Evolutionary conservation across 495 filamentous ascomycete species (phyloP), one percentile per base, ranked within the genome.

Genomic region (Penicillium cosmopolitanum): DNA sequence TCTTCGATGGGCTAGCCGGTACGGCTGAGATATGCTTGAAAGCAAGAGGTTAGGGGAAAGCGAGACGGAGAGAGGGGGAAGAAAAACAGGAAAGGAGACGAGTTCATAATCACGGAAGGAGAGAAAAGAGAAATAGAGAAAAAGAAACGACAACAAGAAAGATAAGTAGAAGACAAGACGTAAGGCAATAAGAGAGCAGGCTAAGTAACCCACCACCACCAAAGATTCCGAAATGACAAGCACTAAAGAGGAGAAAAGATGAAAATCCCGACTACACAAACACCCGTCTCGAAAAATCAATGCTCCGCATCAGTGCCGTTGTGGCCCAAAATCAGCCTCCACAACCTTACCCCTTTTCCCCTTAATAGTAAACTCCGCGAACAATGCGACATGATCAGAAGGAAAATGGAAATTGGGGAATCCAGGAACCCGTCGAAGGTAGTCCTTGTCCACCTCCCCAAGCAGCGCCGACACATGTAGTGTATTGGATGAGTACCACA

Each of bases 371-470:
- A 97, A 97, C 76, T 98, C 92, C 56, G 91, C 89, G 77, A 92
- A 85, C 65, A 98, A 85, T 73, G 93, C 90, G 65, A 98, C 84
- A 76, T 98, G 95, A 73, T 98, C 95, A 72, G 92, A 95, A 1
- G 96, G 96, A 78, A 97, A 97, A 76, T 98, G 95, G 70, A 89
- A 93, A 66, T 98, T 96, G 11, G 95, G 95, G 75, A 98, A 98
- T 0, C 95, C 95, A 4, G 95, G 95, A 5, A 97, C 92, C 47
- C 87, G 83, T 64, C 89, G 87, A 56, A 98, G 87, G 73, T 98
- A 96, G 12, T 95, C 86, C 67, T 86, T 85, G 73, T 98, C 96
- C 11, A 97, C 91, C 38, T 94, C 87, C 7, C 95, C 96, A 10
- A 98, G 89, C 56, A 98, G 73, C 42, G 86, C 89, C 35, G 91